Conservation (phyloP, 768 basidiomycete genomes). For the Russula dissimulans region DNA sequence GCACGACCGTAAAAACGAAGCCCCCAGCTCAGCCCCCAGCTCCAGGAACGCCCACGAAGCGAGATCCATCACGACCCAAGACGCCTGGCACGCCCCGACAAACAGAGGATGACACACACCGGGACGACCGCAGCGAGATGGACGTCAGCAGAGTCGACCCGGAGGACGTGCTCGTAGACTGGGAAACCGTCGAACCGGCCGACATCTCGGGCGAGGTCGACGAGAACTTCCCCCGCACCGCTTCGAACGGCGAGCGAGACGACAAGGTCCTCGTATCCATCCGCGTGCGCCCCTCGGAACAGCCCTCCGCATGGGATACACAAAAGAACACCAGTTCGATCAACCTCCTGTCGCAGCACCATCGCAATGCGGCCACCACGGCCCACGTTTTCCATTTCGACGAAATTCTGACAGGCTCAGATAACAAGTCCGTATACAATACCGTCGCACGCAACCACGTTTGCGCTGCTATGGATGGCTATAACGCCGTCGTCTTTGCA, state of each 20-base stretch:
- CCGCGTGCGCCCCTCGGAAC: slow-evolving; percentile 53
- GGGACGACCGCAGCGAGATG: slow-evolving; percentile 54
- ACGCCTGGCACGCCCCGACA: slow-evolving; percentile 29
- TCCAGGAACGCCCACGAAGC: slow-evolving; percentile 19
- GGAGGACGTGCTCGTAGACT: slow-evolving; percentile 72
- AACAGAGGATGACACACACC: slow-evolving; percentile 41
- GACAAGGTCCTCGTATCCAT: slow-evolving; percentile 86
- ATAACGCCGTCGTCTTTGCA: slow-evolving; percentile 92
- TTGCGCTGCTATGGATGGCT: slow-evolving; percentile 92
- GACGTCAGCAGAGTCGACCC: slow-evolving; percentile 66
- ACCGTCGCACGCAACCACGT: slow-evolving; percentile 72
- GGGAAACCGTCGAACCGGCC: slow-evolving; percentile 54
- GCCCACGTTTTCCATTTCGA: slow-evolving; percentile 59
- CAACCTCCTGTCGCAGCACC: slow-evolving; percentile 49
- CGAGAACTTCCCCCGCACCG: slow-evolving; percentile 38
- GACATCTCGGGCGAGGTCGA: slow-evolving; percentile 67
- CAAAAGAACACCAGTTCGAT: slow-evolving; percentile 39
- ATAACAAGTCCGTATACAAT: slow-evolving; percentile 72
- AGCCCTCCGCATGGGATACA: slow-evolving; percentile 48
- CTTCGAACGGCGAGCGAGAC: slow-evolving; percentile 52
- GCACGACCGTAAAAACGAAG: slow-evolving; percentile 17
- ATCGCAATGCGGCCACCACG: slow-evolving; percentile 35
- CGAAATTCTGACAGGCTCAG: slow-evolving; percentile 66
- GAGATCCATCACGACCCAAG: slow-evolving; percentile 23
- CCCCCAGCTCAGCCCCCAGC: slow-evolving; percentile 11